Evolutionary conservation across 805 yeast species (phyloP), one percentile per base, ranked within the genome.

Genomic region (Komagataella phaffii): DNA sequence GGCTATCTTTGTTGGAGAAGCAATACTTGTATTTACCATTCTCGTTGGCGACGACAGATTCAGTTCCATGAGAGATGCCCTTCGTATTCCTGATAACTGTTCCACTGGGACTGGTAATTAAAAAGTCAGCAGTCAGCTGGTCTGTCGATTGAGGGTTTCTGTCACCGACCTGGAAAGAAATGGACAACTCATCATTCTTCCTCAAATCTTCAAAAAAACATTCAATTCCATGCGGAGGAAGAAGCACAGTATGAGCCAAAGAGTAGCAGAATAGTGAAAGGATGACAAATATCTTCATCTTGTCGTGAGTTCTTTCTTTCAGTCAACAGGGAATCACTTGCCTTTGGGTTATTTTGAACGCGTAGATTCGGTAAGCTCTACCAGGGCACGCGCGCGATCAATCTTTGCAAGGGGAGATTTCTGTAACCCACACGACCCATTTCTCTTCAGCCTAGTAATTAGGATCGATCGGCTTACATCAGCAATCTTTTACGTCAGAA

Each of bases 91-190:
- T 70, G 21, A 81, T 64, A 45, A 79, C 71, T 58, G 76, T 72
- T 17, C 83, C 77, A 1, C 67, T 59, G n/a, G 70, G 70, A 3
- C 67, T 53, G 50, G 56, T 58, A 47, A 66, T 58, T 54, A 80
- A 74, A 65, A 90, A 88, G 63, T 88, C 95, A 49, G 76, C 71
- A 10, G 68, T 72, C 56, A 80, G 70, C 63, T 85, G 93, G 52
- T 79, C 81, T 30, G 81, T 75, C 50, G 87, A 77, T 54, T 74
- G 75, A 45, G 84, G 81, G 59, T 88, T 84, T 68, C 97, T 80
- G 62, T 90, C 88, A 57, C 97, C 97, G 50, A 87, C 95, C 70
- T 91, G 99, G 78, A 84, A 91, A 49, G 88, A 76, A 55, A 91
- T 83, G 17, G 96, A 85, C 58, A 91, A 72, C 66, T 85, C 88